Evolutionary conservation across 2,329 filamentous ascomycete genomes (phyloP).

Genomic region (Monilinia fructigena): DNA sequence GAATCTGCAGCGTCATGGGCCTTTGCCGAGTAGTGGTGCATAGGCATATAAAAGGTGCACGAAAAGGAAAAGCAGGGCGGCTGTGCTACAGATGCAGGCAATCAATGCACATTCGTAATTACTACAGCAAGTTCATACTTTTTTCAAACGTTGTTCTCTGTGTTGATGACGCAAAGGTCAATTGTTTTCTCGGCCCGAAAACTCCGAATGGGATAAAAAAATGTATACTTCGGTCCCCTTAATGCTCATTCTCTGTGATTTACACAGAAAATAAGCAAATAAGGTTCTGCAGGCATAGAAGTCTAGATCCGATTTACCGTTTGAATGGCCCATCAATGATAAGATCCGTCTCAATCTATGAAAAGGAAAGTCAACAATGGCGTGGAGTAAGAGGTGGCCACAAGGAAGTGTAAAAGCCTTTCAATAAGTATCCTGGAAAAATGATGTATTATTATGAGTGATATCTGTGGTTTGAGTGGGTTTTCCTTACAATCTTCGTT

Average conservation of each 20-base stretch:
- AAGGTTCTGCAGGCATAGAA: not conserved
- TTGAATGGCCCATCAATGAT: not conserved
- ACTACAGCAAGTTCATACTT: too few species aligned
- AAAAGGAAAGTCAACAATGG: not conserved
- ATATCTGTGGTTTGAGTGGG: not conserved
- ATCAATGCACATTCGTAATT: not conserved
- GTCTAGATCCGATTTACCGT: not conserved
- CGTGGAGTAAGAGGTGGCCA: not conserved
- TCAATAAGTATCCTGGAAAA: not conserved
- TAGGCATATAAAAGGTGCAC: not conserved
- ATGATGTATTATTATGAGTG: conserved; percentile 6
- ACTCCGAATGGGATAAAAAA: not conserved
- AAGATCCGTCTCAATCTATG: not conserved
- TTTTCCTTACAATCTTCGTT: conserved; percentile 4
- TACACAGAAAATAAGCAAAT: not conserved
- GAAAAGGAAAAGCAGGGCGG: not conserved
- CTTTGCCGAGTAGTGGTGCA: not conserved
- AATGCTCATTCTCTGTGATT: not conserved
- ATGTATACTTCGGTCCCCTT: not conserved
- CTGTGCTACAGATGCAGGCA: conserved; percentile 9
- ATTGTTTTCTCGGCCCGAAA: not conserved
- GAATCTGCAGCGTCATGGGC: conserved; percentile 3
- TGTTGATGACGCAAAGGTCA: not conserved
- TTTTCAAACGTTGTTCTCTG: not conserved
- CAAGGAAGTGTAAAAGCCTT: not conserved